These are phyloP conservation scores for Quercus wislizeni DNA, from an alignment of 306 rosid genomes.

Conservation along the genomic window DNA sequence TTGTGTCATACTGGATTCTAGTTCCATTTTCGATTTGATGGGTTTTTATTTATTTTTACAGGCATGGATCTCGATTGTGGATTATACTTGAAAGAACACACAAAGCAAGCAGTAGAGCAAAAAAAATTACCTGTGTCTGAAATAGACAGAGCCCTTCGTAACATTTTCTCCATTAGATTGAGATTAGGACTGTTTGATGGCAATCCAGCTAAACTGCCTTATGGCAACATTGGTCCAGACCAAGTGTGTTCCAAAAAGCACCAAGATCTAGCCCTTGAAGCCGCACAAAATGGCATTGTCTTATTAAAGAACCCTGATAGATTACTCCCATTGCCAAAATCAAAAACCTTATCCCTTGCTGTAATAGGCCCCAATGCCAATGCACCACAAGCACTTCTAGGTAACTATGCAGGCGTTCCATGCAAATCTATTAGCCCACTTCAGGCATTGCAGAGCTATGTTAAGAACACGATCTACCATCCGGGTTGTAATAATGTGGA, in stretches of 20 bases:
- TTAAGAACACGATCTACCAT: slow-evolving; percentile 41
- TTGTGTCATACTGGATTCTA: no score
- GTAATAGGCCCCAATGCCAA: slow-evolving; percentile 87
- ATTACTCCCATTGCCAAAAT: slow-evolving; percentile 71
- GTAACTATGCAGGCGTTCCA: slow-evolving; percentile 87
- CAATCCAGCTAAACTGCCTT: slow-evolving; percentile 50
- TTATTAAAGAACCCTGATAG: slow-evolving; percentile 66
- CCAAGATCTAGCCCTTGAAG: slow-evolving; percentile 71
- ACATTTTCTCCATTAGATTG: slow-evolving; percentile 71
- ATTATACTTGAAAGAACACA: slow-evolving; percentile 45
- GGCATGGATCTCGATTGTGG: slow-evolving; percentile 95
- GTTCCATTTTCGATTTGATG: no score
- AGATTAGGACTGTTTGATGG: slow-evolving; percentile 82
- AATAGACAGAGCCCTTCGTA: slow-evolving; percentile 82
- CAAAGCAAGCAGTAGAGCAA: slow-evolving; percentile 59
- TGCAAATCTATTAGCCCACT: slow-evolving; percentile 60
- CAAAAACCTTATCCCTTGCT: slow-evolving; percentile 55
- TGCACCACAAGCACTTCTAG: slow-evolving; percentile 52
- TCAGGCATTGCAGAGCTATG: slow-evolving; percentile 54
- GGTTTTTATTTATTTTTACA: slow-evolving; percentile 14
- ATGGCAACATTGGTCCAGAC: slow-evolving; percentile 60
- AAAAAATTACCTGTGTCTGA: slow-evolving; percentile 39
- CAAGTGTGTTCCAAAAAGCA: slow-evolving; percentile 69
- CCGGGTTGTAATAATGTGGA: slow-evolving; percentile 63
- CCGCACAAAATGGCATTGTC: slow-evolving; percentile 87